Evolutionary conservation across 352 stramenopile species (phyloP).

Genomic region (Globisporangium parvum): DNA sequence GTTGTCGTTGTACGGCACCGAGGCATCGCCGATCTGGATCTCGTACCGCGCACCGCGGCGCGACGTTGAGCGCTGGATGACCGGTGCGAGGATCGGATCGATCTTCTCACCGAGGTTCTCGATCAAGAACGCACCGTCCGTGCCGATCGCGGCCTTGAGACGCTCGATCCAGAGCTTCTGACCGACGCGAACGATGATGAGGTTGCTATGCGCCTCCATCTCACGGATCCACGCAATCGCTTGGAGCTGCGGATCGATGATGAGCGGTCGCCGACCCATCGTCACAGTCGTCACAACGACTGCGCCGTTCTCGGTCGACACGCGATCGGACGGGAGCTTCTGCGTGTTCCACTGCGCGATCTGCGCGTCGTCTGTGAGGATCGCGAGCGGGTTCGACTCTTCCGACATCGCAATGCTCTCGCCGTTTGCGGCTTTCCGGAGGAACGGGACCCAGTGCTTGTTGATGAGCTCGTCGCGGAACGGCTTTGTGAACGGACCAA

Average conservation of each 20-base stretch:
- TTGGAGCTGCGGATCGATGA: constrained; percentile 93
- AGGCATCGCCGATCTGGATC: constrained; percentile 93
- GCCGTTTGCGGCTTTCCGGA: constrained; percentile 81
- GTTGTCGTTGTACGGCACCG: constrained; percentile 92
- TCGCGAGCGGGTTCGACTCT: constrained; percentile 84
- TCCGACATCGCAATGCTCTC: constrained; percentile 90
- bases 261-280: constrained; percentile 87
- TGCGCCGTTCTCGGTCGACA: constrained; percentile 92
- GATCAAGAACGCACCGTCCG: constrained; percentile 90
- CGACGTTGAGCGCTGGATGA: constrained; percentile 93
- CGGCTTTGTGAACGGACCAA: constrained; percentile 92
- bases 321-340: constrained; percentile 87
- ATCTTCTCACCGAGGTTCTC: constrained; percentile 94
- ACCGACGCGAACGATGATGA: constrained; percentile 92
- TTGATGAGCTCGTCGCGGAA: constrained; percentile 93
- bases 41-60: constrained; percentile 90
- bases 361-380: constrained; percentile 89
- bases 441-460: constrained; percentile 90
- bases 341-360: constrained; percentile 94
- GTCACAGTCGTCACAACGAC: constrained; percentile 91
- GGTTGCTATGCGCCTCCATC: constrained; percentile 88
- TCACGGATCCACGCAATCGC: constrained; percentile 92
- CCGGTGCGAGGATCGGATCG: constrained; percentile 89
- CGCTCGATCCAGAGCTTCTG: constrained; percentile 94
- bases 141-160: constrained; percentile 91